These are phyloP conservation scores for Carex kokanica DNA, from an alignment of 176 grass and related monocot species.

Conservation along the genomic window DNA sequence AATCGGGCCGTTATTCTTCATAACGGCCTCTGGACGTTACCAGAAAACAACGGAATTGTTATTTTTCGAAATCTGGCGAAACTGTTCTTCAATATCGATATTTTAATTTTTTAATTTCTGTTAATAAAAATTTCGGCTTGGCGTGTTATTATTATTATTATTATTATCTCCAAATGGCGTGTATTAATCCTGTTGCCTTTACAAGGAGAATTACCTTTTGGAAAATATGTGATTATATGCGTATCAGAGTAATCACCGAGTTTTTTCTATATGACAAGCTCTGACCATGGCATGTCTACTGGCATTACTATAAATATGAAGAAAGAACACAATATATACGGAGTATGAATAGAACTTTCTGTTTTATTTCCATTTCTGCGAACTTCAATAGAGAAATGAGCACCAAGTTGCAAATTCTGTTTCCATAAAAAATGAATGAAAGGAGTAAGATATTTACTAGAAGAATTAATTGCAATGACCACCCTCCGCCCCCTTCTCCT, in stretches of 20 bases:
- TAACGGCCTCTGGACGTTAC: too few species aligned
- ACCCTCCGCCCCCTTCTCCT: neutral
- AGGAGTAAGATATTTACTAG: constrained; percentile 14
- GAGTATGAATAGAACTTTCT: neutral
- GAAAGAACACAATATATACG: neutral
- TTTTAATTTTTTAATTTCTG: too few species aligned
- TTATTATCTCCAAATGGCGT: too few species aligned
- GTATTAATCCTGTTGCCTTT: too few species aligned
- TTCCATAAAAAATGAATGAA: neutral
- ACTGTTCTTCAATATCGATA: too few species aligned
- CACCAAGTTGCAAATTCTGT: neutral
- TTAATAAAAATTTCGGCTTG: too few species aligned
- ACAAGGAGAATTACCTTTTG: too few species aligned
- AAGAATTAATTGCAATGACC: constrained; percentile 18
- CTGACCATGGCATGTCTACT: neutral
- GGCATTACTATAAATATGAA: neutral
- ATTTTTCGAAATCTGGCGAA: too few species aligned
- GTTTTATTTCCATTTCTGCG: neutral
- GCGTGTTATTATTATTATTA: too few species aligned
- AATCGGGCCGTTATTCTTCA: too few species aligned
- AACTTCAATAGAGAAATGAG: neutral
- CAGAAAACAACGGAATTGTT: too few species aligned
- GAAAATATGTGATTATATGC: neutral
- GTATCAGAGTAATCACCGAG: neutral
- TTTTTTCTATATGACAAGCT: too few species aligned